Percentiles rank a stretch among this genome's conserved stretches.
Evolutionary conservation across 225 moss, liverwort and hornwort genomes (phyloP).

Genomic region (Straminergon stramineum): DNA sequence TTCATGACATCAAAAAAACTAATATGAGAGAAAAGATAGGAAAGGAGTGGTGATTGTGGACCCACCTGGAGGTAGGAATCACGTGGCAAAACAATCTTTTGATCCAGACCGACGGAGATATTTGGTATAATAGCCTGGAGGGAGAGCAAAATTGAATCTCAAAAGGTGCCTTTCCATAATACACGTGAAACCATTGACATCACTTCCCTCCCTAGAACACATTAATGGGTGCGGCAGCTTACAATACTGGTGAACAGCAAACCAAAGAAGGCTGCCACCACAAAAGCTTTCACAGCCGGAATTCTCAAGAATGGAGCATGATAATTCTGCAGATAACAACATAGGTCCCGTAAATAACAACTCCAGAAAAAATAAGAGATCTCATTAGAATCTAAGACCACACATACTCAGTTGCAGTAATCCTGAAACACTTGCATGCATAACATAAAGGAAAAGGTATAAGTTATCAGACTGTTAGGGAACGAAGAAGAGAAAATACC

Average conservation of each 20-base stretch:
- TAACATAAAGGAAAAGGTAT: not conserved
- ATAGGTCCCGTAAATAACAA: not conserved
- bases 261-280: slow-evolving; percentile 70
- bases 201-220: not conserved
- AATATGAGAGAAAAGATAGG: not conserved
- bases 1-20: not conserved
- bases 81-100: slow-evolving; percentile 86
- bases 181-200: not conserved
- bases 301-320: slow-evolving; percentile 74
- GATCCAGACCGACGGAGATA: slow-evolving; percentile 79
- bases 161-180: not conserved
- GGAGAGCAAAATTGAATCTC: not conserved
- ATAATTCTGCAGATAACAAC: slow-evolving; percentile 46
- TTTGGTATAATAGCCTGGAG: slow-evolving; percentile 63
- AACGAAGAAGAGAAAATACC: not conserved
- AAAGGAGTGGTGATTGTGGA: not conserved
- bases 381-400: not conserved
- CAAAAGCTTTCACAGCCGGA: slow-evolving; percentile 69
- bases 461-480: not conserved
- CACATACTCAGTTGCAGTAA: not conserved
- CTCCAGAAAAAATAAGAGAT: not conserved
- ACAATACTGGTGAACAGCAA: slow-evolving; percentile 87
- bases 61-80: slow-evolving; percentile 96
- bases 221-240: slow-evolving; percentile 16
- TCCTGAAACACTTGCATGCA: not conserved